Evolutionary conservation across 352 stramenopile genomes (phyloP).

Genomic region (Globisporangium iwayamae): DNA sequence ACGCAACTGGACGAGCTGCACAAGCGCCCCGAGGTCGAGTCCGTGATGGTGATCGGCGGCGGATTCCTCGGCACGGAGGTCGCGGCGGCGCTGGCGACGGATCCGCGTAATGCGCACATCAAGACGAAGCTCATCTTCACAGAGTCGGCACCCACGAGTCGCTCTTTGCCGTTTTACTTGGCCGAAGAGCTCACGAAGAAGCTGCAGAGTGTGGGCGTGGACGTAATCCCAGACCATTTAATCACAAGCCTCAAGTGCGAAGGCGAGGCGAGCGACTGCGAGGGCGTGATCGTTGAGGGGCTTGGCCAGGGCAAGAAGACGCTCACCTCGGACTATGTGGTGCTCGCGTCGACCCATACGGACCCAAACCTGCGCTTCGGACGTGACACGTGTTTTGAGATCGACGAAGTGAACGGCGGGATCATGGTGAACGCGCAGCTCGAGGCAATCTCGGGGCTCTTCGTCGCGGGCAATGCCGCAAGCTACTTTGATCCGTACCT

Average conservation of each 20-base stretch:
- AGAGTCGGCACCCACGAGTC: slow-evolving; percentile 39
- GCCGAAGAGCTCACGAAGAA: slow-evolving; percentile 58
- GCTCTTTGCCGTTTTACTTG: slow-evolving; percentile 86
- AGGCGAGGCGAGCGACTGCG: slow-evolving; percentile 32
- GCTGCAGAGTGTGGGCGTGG: slow-evolving; percentile 56
- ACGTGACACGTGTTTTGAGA: slow-evolving; percentile 65
- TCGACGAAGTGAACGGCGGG: slow-evolving; percentile 84
- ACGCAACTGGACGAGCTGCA: slow-evolving; percentile 65
- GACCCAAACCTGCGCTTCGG: slow-evolving; percentile 78
- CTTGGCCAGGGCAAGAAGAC: slow-evolving; percentile 65
- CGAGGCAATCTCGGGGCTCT: slow-evolving; percentile 87
- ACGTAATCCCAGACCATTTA: slow-evolving; percentile 61
- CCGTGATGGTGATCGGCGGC: slow-evolving; percentile 83
- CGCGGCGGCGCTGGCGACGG: slow-evolving; percentile 62
- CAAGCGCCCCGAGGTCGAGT: slow-evolving; percentile 40
- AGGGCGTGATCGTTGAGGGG: slow-evolving; percentile 49
- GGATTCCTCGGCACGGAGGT: slow-evolving; percentile 91
- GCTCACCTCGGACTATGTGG: slow-evolving; percentile 86
- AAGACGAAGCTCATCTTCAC: slow-evolving; percentile 57
- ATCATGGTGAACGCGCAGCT: slow-evolving; percentile 90
- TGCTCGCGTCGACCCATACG: slow-evolving; percentile 91
- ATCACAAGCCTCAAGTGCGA: slow-evolving; percentile 75
- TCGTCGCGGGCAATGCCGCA: slow-evolving; percentile 86
- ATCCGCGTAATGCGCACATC: slow-evolving; percentile 45
- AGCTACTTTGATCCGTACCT: slow-evolving; percentile 90